Evolutionary conservation across 2,329 filamentous ascomycete species (phyloP), one percentile per base, ranked within the genome.

Genomic region (Reticulascus tulasneorum): DNA sequence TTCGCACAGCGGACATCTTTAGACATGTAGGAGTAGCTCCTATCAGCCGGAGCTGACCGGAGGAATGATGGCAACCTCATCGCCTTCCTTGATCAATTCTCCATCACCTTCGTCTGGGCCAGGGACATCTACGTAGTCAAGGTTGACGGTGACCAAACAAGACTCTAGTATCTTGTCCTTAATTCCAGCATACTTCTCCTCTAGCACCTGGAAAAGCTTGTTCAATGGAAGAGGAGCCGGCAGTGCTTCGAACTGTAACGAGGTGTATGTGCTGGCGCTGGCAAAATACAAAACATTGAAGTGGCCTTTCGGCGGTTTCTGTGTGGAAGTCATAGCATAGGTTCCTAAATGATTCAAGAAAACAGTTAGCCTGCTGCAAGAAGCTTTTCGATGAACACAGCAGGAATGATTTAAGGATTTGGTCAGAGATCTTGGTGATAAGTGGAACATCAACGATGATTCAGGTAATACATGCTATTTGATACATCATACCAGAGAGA

Each of bases 231-330:
- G 57, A 23, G 86, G 84, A 10, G 85, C 85, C 3, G 75, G 67
- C 9, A 93, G 56, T 12, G 64, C 52, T 53, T 93, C 86, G 43
- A 68, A 66, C 41, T 81, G 71, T 53, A 78, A 84, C n/a, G 69
- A 67, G 2, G 86, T 88, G 58, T 75, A 86, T 21, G 82, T 82
- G 38, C 75, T 73, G 11, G 86, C 85, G 44, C 78, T 75, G 39
- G 86, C 87, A 63, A 94, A 94, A 64, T 91, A 94, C 37, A 93
- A 76, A 29, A 94, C 66, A 38, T 75, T 84, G 65, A 93, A 94
- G 47, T 86, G 75, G n/a, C 75, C 81, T 27, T 64, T 46, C 1
- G 78, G 76, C 9, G 75, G 60, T 43, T 70, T 74, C 0, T 69
- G 54, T 2, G 58, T 47, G 20, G 61, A 53, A 10, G 55, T 52